These are phyloP conservation scores for Aspergillaceae sp. DNA, from an alignment of 2,329 filamentous ascomycete genomes.

Conservation along the genomic window DNA sequence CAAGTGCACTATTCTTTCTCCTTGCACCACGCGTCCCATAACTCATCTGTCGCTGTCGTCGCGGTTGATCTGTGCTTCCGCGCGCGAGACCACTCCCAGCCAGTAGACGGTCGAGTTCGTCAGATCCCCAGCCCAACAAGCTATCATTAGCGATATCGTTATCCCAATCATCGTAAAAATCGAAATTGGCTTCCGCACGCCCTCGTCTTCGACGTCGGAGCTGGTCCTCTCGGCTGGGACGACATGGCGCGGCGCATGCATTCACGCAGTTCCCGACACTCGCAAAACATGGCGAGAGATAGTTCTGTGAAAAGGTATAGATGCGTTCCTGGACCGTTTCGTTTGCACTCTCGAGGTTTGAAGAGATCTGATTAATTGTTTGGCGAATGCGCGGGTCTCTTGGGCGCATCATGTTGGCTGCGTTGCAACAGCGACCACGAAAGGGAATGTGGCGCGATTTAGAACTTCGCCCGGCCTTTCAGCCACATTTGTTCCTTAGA, in stretches of 20 bases:
- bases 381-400: constrained; percentile 81
- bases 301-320: constrained; percentile 79
- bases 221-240: constrained; percentile 64
- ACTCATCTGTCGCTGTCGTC: constrained; percentile 73
- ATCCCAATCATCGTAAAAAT: constrained; percentile 98
- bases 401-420: constrained; percentile 48
- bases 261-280: constrained; percentile 59
- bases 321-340: constrained; percentile 86
- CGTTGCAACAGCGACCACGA: not conserved
- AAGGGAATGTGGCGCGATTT: constrained; percentile 1
- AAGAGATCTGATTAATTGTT: constrained; percentile 84
- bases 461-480: not conserved
- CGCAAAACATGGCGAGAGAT: constrained; percentile 71
- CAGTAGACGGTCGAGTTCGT: constrained; percentile 77
- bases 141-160: constrained; percentile 50
- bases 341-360: constrained; percentile 83
- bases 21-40: constrained; percentile 64
- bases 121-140: constrained; percentile 67
- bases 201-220: constrained; percentile 59
- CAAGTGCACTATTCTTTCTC: constrained; percentile 48
- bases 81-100: constrained; percentile 51
- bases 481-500: not conserved
- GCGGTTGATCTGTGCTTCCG: constrained; percentile 52
- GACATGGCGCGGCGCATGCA: constrained; percentile 58
- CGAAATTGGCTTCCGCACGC: constrained; percentile 74